Conservation (phyloP, 345 rosid species). For the Cardiospermum halicacabum region DNA sequence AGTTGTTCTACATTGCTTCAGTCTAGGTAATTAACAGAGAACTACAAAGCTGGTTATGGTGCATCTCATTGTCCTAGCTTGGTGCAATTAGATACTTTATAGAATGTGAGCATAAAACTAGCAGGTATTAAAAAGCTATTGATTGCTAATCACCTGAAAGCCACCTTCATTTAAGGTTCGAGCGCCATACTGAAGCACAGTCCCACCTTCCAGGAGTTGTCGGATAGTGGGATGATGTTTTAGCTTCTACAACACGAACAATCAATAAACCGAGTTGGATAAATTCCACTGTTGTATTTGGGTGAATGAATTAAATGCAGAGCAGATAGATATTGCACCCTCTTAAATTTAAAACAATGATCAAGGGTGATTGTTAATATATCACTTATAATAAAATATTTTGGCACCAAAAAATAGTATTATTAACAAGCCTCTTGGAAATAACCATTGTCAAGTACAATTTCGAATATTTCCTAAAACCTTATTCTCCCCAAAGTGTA, state of each 20-base stretch:
- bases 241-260: conserved; percentile 52
- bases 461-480: no score
- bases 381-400: not conserved
- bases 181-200: conserved; percentile 89
- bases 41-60: not conserved
- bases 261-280: conserved; percentile 5
- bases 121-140: not conserved
- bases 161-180: conserved; percentile 98
- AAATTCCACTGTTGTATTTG: conserved; percentile 14
- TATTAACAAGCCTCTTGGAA: no score
- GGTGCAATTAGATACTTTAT: not conserved
- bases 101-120: not conserved
- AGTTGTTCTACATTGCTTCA: not conserved
- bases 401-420: no score
- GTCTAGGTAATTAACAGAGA: not conserved
- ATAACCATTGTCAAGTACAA: no score
- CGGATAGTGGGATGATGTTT: conserved; percentile 93
- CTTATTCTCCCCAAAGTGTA: no score
- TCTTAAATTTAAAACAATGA: not conserved
- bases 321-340: not conserved
- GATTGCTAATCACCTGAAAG: conserved; percentile 60
- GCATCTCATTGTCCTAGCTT: not conserved
- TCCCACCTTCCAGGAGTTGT: conserved; percentile 79
- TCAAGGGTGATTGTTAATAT: not conserved
- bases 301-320: not conserved